Evolutionary conservation across 768 basidiomycete genomes (phyloP), one percentile per base, ranked within the genome.

Genomic region (Pleurotus eryngii): DNA sequence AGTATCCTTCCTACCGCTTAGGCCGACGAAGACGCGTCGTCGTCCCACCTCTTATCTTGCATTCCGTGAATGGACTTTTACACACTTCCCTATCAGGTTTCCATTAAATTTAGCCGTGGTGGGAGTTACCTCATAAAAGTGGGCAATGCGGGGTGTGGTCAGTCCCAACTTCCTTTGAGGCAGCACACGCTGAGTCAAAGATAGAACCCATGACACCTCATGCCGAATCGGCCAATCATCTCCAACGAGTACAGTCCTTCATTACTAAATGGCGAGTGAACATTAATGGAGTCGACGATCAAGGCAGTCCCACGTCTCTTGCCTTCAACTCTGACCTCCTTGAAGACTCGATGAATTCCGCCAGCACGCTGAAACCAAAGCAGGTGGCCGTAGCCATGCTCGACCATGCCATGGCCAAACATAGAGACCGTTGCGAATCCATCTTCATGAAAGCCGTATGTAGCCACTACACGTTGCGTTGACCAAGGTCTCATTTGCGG

Each of bases 371-470:
- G 63, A 81, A 73, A 61, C 86, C 86, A 39, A 72, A 74, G 7
- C 74, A 83, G 66, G 86, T 88, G 27, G 81, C 87, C 26, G 75
- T 71, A 7, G 67, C 68, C 50, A 76, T 89, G 69, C 75, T 90
- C 59, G 74, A 86, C 61, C 64, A 72, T 47, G 85, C 80, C 42
- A 74, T 87, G 22, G 67, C 66, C 11, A 90, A 90, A 68, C 89
- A 90, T 65, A 77, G 74, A 46, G 84, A 85, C 43, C 81, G 85
- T 2, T 79, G 76, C 57, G 82, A 85, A 49, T 76, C 73, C 37
- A 67, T 84, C 1, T 89, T 90, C 68, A 67, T 86, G 58, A 90
- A 90, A 69, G 85, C 87, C 4, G 88, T 89, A 59, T 58, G 84
- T 45, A 0, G 20, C 42, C n/a, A 45, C 3, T 35, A 35, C 30